These are phyloP conservation scores for Stereocaulon alpinum DNA, from an alignment of 495 filamentous ascomycete species.

Conservation along the genomic window DNA sequence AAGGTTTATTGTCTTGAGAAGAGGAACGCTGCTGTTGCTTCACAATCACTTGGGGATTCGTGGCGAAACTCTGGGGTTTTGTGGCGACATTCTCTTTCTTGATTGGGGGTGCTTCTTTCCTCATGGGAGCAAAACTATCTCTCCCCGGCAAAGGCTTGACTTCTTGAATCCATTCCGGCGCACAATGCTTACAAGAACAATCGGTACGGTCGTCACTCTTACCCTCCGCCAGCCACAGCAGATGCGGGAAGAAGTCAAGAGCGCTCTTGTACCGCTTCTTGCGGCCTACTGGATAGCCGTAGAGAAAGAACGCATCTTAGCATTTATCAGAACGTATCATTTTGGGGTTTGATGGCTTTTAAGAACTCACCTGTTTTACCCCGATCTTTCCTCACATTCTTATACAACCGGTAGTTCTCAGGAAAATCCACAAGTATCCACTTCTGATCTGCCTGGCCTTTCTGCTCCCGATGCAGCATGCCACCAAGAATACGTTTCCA, in stretches of 20 bases:
- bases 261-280: conserved; percentile 51
- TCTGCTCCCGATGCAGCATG: conserved; percentile 38
- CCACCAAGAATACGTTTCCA: conserved; percentile 47
- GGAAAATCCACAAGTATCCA: conserved; percentile 45
- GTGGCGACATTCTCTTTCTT: conserved; percentile 18
- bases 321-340: conserved; percentile 33
- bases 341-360: conserved; percentile 27
- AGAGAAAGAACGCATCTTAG: conserved; percentile 47
- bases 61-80: background rate
- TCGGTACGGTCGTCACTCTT: conserved; percentile 43
- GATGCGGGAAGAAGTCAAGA: conserved; percentile 50
- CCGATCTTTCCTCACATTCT: conserved; percentile 39
- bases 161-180: conserved; percentile 31
- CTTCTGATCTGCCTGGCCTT: conserved; percentile 23
- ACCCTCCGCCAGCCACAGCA: conserved; percentile 49
- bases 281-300: conserved; percentile 48
- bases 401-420: conserved; percentile 47
- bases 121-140: conserved; percentile 10
- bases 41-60: conserved; percentile 21
- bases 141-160: conserved; percentile 18
- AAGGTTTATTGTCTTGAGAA: conserved; percentile 17
- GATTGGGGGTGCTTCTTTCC: conserved; percentile 11
- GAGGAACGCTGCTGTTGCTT: conserved; percentile 18
- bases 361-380: conserved; percentile 28
- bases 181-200: conserved; percentile 47